Conservation (phyloP, 345 rosid species). For the Bretschneidera sinensis region DNA sequence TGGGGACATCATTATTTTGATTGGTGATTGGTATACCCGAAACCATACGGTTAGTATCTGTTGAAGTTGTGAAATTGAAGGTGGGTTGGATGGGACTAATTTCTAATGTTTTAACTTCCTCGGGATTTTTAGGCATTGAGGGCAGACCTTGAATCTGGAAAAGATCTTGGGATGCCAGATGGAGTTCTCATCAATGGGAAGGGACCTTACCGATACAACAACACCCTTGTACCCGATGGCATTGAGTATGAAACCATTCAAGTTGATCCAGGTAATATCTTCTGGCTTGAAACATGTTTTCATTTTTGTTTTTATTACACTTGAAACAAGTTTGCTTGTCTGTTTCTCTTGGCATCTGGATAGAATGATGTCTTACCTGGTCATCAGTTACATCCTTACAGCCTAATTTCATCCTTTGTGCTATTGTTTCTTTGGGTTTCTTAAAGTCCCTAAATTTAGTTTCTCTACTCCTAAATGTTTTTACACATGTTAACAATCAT, state of each 20-base stretch:
- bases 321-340: constrained; percentile 1
- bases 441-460: background rate
- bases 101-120: constrained; percentile 6
- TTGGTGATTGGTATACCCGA: constrained; percentile 88
- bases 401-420: background rate
- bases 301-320: background rate
- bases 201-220: constrained; percentile 81
- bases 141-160: constrained; percentile 63
- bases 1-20: constrained; percentile 54
- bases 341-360: constrained; percentile 5
- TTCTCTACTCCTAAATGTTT: background rate
- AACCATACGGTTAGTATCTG: constrained; percentile 64
- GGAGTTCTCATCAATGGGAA: constrained; percentile 96
- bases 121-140: constrained; percentile 55
- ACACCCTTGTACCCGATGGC: constrained; percentile 71
- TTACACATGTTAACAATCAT: background rate
- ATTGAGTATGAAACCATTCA: constrained; percentile 56
- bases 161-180: constrained; percentile 91
- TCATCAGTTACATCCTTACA: background rate
- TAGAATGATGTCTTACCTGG: background rate
- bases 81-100: background rate
- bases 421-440: background rate
- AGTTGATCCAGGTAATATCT: constrained; percentile 65
- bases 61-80: constrained; percentile 1
- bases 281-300: background rate